A percentile compares a stretch with the other conserved stretches of the same genome.
Evolutionary conservation across 805 yeast species (phyloP).

Genomic region (Cyberlindnera euphorbiiphila): DNA sequence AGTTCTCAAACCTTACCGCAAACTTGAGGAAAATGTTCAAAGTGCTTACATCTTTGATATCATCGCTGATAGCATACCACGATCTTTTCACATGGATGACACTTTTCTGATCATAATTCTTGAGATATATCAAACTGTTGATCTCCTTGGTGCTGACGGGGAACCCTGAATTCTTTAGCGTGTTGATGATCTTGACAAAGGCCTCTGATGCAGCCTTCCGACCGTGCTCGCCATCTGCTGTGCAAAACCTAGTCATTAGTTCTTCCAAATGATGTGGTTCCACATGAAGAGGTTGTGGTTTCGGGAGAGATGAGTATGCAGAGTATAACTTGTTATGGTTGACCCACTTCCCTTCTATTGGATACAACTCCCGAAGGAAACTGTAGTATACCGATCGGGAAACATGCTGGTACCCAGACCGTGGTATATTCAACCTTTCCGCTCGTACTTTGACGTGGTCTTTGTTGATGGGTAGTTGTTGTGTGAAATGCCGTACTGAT

Average conservation of each 20-base stretch:
- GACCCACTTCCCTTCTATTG: constrained; percentile 7
- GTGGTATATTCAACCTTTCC: constrained; percentile 8
- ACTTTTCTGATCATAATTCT: constrained; percentile 12
- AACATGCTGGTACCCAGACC: constrained; percentile 11
- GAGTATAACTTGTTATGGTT: constrained; percentile 17
- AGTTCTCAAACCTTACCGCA: constrained; percentile 20
- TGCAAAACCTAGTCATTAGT: constrained; percentile 23
- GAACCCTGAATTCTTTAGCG: constrained; percentile 27
- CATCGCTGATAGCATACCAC: constrained; percentile 5
- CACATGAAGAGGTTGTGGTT: constrained; percentile 31
- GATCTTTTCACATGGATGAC: constrained; percentile 6
- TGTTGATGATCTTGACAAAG: constrained; percentile 13
- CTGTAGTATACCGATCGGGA: constrained; percentile 15
- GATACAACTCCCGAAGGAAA: constrained; percentile 24
- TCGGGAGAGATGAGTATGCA: constrained; percentile 30
- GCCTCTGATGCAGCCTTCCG: neutral
- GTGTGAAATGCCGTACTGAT: constrained; percentile 1
- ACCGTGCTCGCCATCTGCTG: constrained; percentile 13
- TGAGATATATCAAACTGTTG: constrained; percentile 22
- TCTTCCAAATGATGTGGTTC: constrained; percentile 30
- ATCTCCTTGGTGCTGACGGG: constrained; percentile 30
- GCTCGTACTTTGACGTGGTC: constrained; percentile 1
- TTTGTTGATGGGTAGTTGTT: constrained; percentile 10
- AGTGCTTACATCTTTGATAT: constrained; percentile 18
- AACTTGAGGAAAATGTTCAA: constrained; percentile 29